Base-by-base conservation (phyloP, 306 rosid genomes). In the Fragaria ananassa region DNA sequence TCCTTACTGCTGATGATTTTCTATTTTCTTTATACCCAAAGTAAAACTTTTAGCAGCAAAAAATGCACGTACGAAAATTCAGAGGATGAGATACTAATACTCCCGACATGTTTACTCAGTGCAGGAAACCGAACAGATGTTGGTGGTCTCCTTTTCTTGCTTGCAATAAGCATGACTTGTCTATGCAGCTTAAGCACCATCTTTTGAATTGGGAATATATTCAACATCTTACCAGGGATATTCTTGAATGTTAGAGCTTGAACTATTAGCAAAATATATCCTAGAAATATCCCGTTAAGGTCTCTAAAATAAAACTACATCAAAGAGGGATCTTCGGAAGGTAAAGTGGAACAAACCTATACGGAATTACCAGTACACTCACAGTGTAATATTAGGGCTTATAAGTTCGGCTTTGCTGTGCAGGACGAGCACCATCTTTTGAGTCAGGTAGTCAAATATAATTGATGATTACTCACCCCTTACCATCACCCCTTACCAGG, bases 401-500 rank as follows among this genome's bases (percentile, higher is more conserved):
- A 41, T 58, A 41, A 14, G 81, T 70, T 79, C 84, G 49, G 88
- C 85, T 83, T 79, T 80, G 74, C 87, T 79, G 71, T 80, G 90
- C 85, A 72, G 86, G 85, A 75, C 71, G 89, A 85, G 84, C 81
- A 75, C 88, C 84, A 76, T 78, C 79, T 78, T 88, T 80, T 86
- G 79, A 80, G 74, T 78, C 74, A 75, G 78, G 86, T 75, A 81
- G 84, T 54, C 74, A 69, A 56, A 64, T 70, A 70, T 64, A 70
- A 65, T 47, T 80, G 81, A 78, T 75, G 81, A 74, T 73, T 61
- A 51, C 76, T 85, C 83, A 75, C 85, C 80, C 87, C 88, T 93
- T 91, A 91, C 98, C 96, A 88, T 85, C 83, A 75, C 85, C 80
- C 87, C 88, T 93, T 91, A 91, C 98, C 96, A 88, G 70, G 90